A percentile compares a stretch with the other conserved stretches of the same genome.
These are phyloP conservation scores for Pseudocercospora cruenta DNA, from an alignment of 2,329 filamentous ascomycete species.

Conservation along the genomic window DNA sequence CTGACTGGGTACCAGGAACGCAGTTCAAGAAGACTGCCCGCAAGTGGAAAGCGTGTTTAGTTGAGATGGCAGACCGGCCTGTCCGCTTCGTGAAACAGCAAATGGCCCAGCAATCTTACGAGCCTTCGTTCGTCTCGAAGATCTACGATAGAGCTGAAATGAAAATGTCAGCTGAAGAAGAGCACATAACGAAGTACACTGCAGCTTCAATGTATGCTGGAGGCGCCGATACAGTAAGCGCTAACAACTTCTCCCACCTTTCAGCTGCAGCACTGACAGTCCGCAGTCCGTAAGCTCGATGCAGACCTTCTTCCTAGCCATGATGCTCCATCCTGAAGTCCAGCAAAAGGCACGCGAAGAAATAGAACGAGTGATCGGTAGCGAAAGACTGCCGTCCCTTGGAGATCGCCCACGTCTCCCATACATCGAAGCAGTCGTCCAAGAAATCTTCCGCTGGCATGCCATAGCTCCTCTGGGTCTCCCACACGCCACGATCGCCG, in stretches of 20 bases:
- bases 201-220: slow-evolving; percentile 48
- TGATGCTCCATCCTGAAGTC: slow-evolving; percentile 35
- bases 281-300: slow-evolving; percentile 26
- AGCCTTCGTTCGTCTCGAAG: slow-evolving; percentile 47
- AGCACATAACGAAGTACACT: slow-evolving; percentile 46
- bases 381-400: slow-evolving; percentile 33
- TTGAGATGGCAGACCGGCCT: slow-evolving; percentile 43
- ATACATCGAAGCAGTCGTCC: slow-evolving; percentile 39
- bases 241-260: slow-evolving; percentile 1
- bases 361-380: slow-evolving; percentile 36
- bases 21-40: slow-evolving; percentile 49
- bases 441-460: slow-evolving; percentile 42
- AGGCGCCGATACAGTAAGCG: slow-evolving; percentile 44
- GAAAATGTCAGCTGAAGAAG: slow-evolving; percentile 34
- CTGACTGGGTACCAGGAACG: slow-evolving; percentile 51
- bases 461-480: slow-evolving; percentile 35
- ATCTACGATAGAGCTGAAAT: slow-evolving; percentile 39
- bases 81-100: slow-evolving; percentile 50
- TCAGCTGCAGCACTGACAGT: slow-evolving; percentile 1
- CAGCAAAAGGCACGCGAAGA: slow-evolving; percentile 38
- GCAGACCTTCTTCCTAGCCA: slow-evolving; percentile 41
- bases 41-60: slow-evolving; percentile 40
- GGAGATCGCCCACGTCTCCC: slow-evolving; percentile 37
- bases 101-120: slow-evolving; percentile 30
- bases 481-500: slow-evolving; percentile 49